Percentiles rank a stretch among this genome's conserved stretches.
Evolutionary conservation across 1,139 yeast species (phyloP).

Genomic region (Kodamaea alishanica): DNA sequence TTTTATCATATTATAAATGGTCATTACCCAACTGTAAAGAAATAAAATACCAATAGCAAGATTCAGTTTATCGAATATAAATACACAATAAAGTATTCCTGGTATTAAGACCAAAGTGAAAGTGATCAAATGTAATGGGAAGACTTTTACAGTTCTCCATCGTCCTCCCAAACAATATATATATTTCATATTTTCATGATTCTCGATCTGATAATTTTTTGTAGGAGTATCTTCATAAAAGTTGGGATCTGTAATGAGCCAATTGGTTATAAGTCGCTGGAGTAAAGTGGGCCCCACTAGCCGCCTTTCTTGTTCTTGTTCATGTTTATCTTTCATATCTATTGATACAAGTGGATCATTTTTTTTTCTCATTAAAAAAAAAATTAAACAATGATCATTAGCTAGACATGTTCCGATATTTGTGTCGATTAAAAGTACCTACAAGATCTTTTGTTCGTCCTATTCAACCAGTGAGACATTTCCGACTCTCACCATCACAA

Average conservation of each 20-base stretch:
- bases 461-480: neutral
- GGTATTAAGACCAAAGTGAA: conserved; percentile 40
- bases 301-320: no score
- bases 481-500: conserved; percentile 15
- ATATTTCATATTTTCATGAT: conserved; percentile 28
- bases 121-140: conserved; percentile 18
- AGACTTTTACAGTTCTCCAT: conserved; percentile 40
- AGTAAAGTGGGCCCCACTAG: neutral
- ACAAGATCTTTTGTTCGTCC: neutral
- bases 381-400: no score
- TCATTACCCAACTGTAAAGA: conserved; percentile 53
- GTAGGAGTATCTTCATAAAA: conserved; percentile 11
- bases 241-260: conserved; percentile 44
- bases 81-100: conserved; percentile 43
- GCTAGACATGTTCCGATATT: no score
- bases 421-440: no score
- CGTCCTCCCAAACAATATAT: conserved; percentile 66
- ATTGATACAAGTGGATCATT: no score
- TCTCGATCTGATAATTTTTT: conserved; percentile 36
- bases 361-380: no score
- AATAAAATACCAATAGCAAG: conserved; percentile 59
- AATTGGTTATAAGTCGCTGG: conserved; percentile 33
- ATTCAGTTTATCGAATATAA: conserved; percentile 37
- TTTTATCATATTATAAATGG: conserved; percentile 45
- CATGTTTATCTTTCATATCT: no score